Evolutionary conservation across 2,329 filamentous ascomycete genomes (phyloP).

Genomic region (Aspergillus transmontanensis): DNA sequence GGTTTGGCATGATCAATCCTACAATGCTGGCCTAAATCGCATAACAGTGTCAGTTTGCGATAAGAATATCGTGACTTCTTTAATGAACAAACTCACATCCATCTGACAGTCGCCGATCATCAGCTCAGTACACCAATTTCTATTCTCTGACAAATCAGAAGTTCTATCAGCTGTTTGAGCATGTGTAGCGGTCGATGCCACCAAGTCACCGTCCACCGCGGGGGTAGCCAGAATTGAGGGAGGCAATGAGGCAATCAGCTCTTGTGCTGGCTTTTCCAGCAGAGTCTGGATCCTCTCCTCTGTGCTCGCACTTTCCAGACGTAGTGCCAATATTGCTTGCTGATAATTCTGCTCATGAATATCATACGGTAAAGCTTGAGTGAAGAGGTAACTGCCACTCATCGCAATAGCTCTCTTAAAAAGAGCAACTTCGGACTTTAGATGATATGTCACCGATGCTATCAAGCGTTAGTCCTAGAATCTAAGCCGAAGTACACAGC

Average conservation of each 20-base stretch:
- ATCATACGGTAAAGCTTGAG: constrained; percentile 41
- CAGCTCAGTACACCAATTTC: constrained; percentile 50
- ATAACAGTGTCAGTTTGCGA: not conserved
- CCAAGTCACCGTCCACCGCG: constrained; percentile 47
- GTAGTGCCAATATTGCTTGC: constrained; percentile 43
- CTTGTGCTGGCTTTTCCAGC: constrained; percentile 41
- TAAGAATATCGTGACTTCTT: not conserved
- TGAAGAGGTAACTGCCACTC: constrained; percentile 49
- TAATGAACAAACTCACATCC: constrained; percentile 41
- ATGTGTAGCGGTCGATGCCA: constrained; percentile 32
- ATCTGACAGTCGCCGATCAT: constrained; percentile 53
- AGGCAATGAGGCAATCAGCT: constrained; percentile 46
- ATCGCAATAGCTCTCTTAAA: constrained; percentile 48
- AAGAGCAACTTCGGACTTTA: constrained; percentile 40
- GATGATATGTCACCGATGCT: constrained; percentile 36
- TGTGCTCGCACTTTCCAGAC: constrained; percentile 38
- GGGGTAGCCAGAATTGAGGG: constrained; percentile 38
- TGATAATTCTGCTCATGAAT: constrained; percentile 48
- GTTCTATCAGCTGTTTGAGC: constrained; percentile 23
- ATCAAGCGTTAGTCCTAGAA: constrained; percentile 3
- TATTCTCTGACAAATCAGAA: constrained; percentile 41
- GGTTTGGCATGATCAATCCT: constrained; percentile 31
- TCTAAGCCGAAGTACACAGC: not conserved
- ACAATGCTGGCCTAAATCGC: constrained; percentile 28
- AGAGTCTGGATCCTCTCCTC: constrained; percentile 48